These are phyloP conservation scores for Royoungia palumana DNA, from an alignment of 768 basidiomycete species.

Conservation along the genomic window DNA sequence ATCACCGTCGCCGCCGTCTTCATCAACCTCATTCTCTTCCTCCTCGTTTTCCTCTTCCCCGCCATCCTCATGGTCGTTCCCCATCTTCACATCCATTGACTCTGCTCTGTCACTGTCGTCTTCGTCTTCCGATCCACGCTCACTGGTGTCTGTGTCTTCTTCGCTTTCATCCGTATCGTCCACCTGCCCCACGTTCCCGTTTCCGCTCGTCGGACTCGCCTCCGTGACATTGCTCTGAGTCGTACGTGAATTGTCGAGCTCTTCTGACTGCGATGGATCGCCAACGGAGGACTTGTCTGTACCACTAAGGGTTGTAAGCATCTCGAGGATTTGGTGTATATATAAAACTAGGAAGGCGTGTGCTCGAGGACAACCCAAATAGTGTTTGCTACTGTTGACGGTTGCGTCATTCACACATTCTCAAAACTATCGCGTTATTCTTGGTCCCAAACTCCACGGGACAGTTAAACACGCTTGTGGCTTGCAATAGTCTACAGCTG, in stretches of 20 bases:
- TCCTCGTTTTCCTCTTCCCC: constrained; percentile 23
- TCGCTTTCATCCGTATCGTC: constrained; percentile 3
- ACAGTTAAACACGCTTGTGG: no score
- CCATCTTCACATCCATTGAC: background rate
- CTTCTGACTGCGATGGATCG: constrained; percentile 1
- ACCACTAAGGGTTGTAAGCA: constrained; percentile 1
- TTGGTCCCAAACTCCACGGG: no score
- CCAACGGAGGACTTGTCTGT: background rate
- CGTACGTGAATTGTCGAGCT: background rate
- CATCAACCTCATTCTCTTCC: constrained; percentile 42
- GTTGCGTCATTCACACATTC: no score
- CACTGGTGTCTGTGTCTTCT: constrained; percentile 1
- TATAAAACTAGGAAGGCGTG: background rate
- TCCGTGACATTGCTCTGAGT: background rate
- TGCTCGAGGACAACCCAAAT: no score
- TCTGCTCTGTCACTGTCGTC: constrained; percentile 1
- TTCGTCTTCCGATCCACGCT: constrained; percentile 5
- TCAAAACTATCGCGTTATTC: no score
- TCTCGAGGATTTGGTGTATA: constrained; percentile 6
- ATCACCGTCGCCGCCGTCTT: constrained; percentile 57
- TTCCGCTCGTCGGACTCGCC: constrained; percentile 17
- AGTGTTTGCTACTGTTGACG: constrained; percentile 16
- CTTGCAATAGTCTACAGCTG: no score
- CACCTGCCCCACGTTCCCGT: constrained; percentile 4
- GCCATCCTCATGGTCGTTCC: constrained; percentile 1